Percentiles rank a stretch among this genome's conserved stretches.
Conservation (phyloP, 2,329 filamentous ascomycete species). For the Fusarium subtropicale region DNA sequence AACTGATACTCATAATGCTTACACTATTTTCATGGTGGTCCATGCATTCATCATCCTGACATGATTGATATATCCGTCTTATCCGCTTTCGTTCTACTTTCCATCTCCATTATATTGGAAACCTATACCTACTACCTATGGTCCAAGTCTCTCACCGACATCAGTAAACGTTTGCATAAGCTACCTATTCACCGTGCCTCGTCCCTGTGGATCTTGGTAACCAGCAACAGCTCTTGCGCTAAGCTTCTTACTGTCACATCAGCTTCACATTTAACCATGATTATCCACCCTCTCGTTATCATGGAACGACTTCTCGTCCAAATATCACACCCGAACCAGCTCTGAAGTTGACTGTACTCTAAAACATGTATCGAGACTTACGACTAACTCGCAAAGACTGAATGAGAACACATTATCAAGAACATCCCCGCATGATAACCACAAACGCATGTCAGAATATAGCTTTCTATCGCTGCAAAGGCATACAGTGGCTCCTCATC, state of each 20-base stretch:
- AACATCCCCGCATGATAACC: slow-evolving; percentile 1
- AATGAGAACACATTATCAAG: not conserved
- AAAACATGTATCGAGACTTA: slow-evolving; percentile 1
- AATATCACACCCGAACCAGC: slow-evolving; percentile 18
- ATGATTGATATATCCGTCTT: slow-evolving; percentile 16
- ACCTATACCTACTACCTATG: not conserved
- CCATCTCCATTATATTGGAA: not conserved
- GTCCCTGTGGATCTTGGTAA: slow-evolving; percentile 12
- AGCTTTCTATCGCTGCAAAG: not conserved
- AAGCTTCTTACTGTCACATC: slow-evolving; percentile 12
- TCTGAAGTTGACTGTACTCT: not conserved
- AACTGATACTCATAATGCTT: not conserved
- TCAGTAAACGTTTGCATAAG: slow-evolving; percentile 8
- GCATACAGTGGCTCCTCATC: slow-evolving; percentile 3
- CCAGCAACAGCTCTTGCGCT: not conserved
- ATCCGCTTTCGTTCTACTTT: slow-evolving; percentile 11
- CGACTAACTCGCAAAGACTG: not conserved
- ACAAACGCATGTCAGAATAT: not conserved
- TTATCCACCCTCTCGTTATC: slow-evolving; percentile 20
- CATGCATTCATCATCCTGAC: not conserved
- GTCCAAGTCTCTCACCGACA: slow-evolving; percentile 32
- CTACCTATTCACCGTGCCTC: not conserved
- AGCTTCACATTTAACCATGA: slow-evolving; percentile 16
- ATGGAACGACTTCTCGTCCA: slow-evolving; percentile 27
- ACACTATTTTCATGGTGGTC: not conserved